Evolutionary conservation across 345 rosid genomes (phyloP), one percentile per base, ranked within the genome.

Genomic region (Hibiscus mutabilis): DNA sequence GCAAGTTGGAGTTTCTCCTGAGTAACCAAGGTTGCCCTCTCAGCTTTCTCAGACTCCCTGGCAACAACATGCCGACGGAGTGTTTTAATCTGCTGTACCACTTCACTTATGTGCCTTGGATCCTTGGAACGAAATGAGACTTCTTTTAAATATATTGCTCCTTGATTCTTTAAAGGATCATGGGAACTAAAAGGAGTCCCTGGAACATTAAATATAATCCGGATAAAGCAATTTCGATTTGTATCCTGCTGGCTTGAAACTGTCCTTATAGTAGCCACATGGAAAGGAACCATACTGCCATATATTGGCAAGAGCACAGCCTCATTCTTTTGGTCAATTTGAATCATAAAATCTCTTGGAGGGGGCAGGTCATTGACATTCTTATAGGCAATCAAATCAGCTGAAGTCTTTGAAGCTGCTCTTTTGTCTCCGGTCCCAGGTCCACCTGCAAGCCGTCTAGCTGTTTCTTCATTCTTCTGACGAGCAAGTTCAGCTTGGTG

Each of bases 401-500:
- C 69, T 0, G 89, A 83, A 57, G 86, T 77, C 80, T 80, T 91
- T 2, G 80, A 75, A 77, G 84, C 47, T 72, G 83, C 75, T n/a
- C 93, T 84, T 79, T 73, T 82, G 68, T 90, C 92, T 75, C 89
- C 91, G 0, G 82, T 66, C 46, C 89, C 87, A 11, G 71, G 71
- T 1, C 88, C 89, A 33, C 96, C 97, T 66, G 97, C 95, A 81
- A 94, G 97, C 73, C 98, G 79, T 76, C 98, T 75, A 3, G 96
- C 97, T 70, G 97, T 94, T 81, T 94, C 97, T 89, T 94, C 96
- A 75, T 91, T 94, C 81, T 94, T 91, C 84, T 91, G 95, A 25
- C 96, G 97, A 9, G 98, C 98, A 74, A 94, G 89, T 77, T 94
- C 98, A 40, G 96, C 95, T 79, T 94, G 98, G 70, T 94, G 98